These are phyloP conservation scores for Penicillium sp. DNA, from an alignment of 2,329 filamentous ascomycete species.

Conservation along the genomic window DNA sequence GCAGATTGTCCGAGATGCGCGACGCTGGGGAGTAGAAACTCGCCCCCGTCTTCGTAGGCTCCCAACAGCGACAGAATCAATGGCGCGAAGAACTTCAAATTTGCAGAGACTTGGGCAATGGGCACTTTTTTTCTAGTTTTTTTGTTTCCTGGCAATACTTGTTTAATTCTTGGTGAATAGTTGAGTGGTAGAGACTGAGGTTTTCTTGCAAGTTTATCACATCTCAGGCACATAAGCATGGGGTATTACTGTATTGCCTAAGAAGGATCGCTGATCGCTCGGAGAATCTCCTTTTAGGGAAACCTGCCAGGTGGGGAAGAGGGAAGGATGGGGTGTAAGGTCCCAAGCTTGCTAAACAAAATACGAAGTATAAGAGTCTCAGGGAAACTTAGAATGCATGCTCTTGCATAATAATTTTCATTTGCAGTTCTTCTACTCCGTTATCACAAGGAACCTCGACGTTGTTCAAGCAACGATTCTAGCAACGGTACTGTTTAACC, in stretches of 20 bases:
- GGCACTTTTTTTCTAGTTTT: not conserved
- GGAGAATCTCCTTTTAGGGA: conserved; percentile 13
- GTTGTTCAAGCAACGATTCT: too few species aligned
- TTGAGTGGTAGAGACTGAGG: not conserved
- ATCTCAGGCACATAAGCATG: not conserved
- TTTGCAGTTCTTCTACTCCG: too few species aligned
- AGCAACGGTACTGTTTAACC: too few species aligned
- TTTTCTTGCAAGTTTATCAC: conserved; percentile 1
- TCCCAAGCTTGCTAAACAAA: not conserved
- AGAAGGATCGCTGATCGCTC: conserved; percentile 14
- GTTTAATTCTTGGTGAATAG: not conserved
- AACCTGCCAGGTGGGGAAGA: conserved; percentile 1
- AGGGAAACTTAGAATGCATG: not conserved
- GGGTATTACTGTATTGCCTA: too few species aligned
- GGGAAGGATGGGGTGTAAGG: not conserved
- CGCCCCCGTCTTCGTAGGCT: conserved; percentile 1
- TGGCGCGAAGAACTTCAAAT: not conserved
- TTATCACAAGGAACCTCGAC: too few species aligned
- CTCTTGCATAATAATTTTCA: not conserved
- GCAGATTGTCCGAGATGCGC: not conserved
- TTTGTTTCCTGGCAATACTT: not conserved
- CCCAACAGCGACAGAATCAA: conserved; percentile 6
- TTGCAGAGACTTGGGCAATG: conserved; percentile 13
- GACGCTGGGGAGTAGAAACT: conserved; percentile 13
- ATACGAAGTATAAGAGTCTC: not conserved